Conservation (phyloP, 1,284 basidiomycete species). For the Taiwanofungus camphoratus region DNA sequence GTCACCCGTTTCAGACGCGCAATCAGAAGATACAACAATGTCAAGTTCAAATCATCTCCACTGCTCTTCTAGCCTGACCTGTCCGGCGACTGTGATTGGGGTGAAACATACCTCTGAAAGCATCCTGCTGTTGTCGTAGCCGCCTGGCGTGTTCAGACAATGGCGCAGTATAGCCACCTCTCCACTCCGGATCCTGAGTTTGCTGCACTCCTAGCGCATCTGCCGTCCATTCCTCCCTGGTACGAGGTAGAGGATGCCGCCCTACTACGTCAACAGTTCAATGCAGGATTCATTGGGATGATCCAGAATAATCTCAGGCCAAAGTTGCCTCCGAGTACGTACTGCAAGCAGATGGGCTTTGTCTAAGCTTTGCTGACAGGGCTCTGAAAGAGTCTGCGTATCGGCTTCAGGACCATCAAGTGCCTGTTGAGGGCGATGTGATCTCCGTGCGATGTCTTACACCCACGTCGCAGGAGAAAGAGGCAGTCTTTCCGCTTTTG, state of each 20-base stretch:
- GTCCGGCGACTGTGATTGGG: no score
- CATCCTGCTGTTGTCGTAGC: no score
- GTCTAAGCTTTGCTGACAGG: neutral
- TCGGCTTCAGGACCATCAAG: conserved; percentile 10
- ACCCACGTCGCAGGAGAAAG: neutral
- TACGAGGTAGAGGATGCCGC: neutral
- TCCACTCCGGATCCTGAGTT: conserved; percentile 2
- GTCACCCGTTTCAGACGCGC: no score
- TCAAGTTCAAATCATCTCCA: no score
- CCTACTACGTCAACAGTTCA: neutral
- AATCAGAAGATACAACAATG: no score
- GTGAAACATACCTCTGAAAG: no score
- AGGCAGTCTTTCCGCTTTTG: conserved; percentile 10
- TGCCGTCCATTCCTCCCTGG: neutral
- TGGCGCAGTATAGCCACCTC: neutral
- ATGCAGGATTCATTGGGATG: no score
- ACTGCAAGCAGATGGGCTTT: neutral
- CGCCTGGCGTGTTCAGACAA: no score
- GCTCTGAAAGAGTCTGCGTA: conserved; percentile 9
- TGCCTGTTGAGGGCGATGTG: conserved; percentile 13
- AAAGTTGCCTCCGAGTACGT: neutral
- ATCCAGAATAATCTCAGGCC: neutral
- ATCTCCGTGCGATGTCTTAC: conserved; percentile 11
- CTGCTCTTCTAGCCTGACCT: no score
- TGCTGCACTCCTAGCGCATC: conserved; percentile 1